Evolutionary conservation across 768 basidiomycete genomes (phyloP), one percentile per base, ranked within the genome.

Genomic region (Tubosaeta sp.): DNA sequence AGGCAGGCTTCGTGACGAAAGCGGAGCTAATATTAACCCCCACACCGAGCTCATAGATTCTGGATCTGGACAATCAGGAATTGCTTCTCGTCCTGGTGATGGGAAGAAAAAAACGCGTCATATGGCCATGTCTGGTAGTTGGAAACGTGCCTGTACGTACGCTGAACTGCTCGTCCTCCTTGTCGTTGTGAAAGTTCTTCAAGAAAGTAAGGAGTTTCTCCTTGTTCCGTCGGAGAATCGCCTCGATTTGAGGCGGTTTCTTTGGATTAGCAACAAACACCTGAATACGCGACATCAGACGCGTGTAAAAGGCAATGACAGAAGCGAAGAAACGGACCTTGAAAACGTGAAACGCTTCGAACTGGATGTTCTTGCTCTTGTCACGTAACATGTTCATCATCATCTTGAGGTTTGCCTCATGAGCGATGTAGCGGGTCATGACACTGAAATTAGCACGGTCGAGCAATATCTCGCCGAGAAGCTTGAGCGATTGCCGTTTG

Each of bases 291-390:
- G 39, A 31, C 8, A 43, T 48, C 12, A 3, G 14, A 33, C 27
- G 16, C 14, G 45, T 14, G n/a, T 9, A 12, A 31, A 12, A 12
- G 9, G 31, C 19, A 4, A 22, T 26, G 19, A 16, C 26, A n/a
- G 25, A 37, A 12, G 8, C 32, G 46, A 38, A 29, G 19, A 2
- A 27, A 63, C 80, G n/a, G 49, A 93, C 95, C 83, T 98, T 99
- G 82, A 99, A 99, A 35, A 99, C 97, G 64, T 99, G 97, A 73
- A 99, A 99, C 3, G 97, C 95, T 69, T 99, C 97, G 52, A 98
- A 99, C 70, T 99, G 97, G 43, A 99, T 98, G 71, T 99, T 99
- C 79, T 93, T 91, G 80, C 95, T 97, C 81, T 95, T 97, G 69
- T 97, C 93, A 56, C 95, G 82, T 51, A 99, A 76, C 51, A 98